Evolutionary conservation across 1,139 yeast genomes (phyloP).

Genomic region (Schizosaccharomyces versatilis): DNA sequence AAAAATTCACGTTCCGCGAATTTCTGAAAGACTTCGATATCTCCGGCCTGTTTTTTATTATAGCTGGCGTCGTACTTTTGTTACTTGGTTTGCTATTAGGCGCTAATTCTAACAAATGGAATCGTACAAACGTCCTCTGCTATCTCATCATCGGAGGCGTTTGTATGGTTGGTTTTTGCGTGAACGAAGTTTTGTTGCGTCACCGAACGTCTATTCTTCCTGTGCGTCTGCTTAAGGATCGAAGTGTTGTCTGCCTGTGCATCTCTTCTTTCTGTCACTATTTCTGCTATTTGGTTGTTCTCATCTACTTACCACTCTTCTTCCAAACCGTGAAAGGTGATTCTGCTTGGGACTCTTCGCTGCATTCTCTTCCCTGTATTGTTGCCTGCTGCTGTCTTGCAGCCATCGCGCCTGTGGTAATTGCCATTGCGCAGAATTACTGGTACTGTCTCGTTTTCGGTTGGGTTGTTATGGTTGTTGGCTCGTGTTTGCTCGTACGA

Average conservation of each 20-base stretch:
- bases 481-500: neutral
- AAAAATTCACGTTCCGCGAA: conserved; percentile 20
- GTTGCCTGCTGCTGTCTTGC: conserved; percentile 25
- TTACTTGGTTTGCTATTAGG: conserved; percentile 34
- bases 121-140: conserved; percentile 33
- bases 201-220: conserved; percentile 30
- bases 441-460: neutral
- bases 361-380: conserved; percentile 33
- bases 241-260: conserved; percentile 24
- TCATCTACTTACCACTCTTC: conserved; percentile 30
- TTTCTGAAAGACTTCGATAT: conserved; percentile 29
- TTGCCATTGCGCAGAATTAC: neutral
- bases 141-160: conserved; percentile 36
- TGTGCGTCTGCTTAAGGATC: conserved; percentile 22
- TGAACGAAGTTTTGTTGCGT: conserved; percentile 27
- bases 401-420: conserved; percentile 20
- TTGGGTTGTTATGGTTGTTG: neutral
- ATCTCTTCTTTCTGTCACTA: conserved; percentile 23
- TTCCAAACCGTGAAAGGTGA: conserved; percentile 33
- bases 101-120: conserved; percentile 27
- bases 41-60: conserved; percentile 25
- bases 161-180: conserved; percentile 21
- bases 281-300: conserved; percentile 26
- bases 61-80: conserved; percentile 25
- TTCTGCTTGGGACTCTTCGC: conserved; percentile 35